Base-by-base conservation (phyloP, 2,329 filamentous ascomycete genomes). In the Colletotrichum lindemuthianum region DNA sequence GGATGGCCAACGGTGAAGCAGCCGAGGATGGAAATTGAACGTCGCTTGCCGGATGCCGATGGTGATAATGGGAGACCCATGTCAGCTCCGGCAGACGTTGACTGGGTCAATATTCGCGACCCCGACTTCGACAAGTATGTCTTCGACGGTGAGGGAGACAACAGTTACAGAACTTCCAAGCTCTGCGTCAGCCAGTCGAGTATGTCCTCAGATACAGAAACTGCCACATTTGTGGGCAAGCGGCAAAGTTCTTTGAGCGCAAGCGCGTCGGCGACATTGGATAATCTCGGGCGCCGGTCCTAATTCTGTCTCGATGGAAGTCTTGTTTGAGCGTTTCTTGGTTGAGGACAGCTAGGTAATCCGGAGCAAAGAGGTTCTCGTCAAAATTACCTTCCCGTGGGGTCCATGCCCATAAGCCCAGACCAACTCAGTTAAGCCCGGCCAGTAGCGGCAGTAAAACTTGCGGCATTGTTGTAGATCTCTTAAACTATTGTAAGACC, bases 141-240 rank as follows among this genome's bases (percentile, higher is more conserved):
- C 0, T n/a, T 60, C 36, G 36, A 9, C 8, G 50, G 16, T 9
- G 24, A 41, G 34, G 44, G 6, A 0, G 50, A 50, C 0, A 1
- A 8, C 8, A n/a, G n/a, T n/a, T n/a, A n/a, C n/a, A 51, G 36
- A 2, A 5, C 1, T 0, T 45, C 45, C 10, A 4, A 8, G 1
- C 39, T 53, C 1, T 10, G 15, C 1, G 34, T 34, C 1, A 61
- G 59, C 45, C 2, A 1, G 32, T 43, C 13, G 5, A 37, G 33
- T 16, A 52, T 57, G 2, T 43, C 41, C 4, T 11, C 15, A 6
- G 39, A 32, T 33, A 34, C 24, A 4, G 55, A 8, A 1, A 63
- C 63, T n/a, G 54, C 41, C 9, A 66, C 59, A 1, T 63, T 66
- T 12, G 6, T 66, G 0, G 63, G 59, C 0, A 66, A 55, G 51